Evolutionary conservation across 1,139 yeast species (phyloP).

Genomic region (Kurtzmaniella quercitrusa): DNA sequence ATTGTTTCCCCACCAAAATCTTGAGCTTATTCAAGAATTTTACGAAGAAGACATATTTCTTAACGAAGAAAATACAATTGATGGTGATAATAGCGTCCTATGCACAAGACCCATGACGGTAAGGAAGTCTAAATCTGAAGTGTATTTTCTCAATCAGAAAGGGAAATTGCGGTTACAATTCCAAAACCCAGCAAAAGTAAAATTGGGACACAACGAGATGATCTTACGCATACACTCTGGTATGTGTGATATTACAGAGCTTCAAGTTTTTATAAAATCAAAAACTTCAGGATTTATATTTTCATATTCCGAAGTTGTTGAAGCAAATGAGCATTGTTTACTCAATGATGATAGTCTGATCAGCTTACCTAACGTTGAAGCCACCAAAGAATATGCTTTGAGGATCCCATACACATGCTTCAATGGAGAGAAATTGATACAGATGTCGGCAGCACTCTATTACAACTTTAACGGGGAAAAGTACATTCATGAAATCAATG

Average conservation of each 20-base stretch:
- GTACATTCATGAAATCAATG: conserved; percentile 21
- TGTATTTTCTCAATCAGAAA: conserved; percentile 13
- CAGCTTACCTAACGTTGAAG: conserved; percentile 16
- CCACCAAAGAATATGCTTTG: conserved; percentile 13
- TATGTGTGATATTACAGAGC: conserved; percentile 10
- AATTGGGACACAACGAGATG: conserved; percentile 20
- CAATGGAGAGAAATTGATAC: conserved; percentile 23
- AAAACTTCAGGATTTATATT: conserved; percentile 15
- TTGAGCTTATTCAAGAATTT: conserved; percentile 11
- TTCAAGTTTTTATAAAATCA: conserved; percentile 14
- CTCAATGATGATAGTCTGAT: conserved; percentile 12
- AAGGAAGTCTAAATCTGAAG: not conserved
- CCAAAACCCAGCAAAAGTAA: conserved; percentile 13
- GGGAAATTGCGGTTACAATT: conserved; percentile 22
- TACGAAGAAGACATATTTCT: not conserved
- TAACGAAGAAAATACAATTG: conserved; percentile 14
- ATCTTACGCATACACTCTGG: conserved; percentile 21
- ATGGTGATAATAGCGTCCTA: conserved; percentile 6
- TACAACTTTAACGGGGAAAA: conserved; percentile 22
- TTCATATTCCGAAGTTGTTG: not conserved
- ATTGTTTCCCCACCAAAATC: conserved; percentile 18
- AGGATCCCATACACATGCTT: conserved; percentile 20
- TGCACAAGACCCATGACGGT: not conserved
- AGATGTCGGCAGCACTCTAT: conserved; percentile 25
- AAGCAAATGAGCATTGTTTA: not conserved